Base-by-base conservation (phyloP, 768 basidiomycete genomes). In the Phanerochaete sordida region DNA sequence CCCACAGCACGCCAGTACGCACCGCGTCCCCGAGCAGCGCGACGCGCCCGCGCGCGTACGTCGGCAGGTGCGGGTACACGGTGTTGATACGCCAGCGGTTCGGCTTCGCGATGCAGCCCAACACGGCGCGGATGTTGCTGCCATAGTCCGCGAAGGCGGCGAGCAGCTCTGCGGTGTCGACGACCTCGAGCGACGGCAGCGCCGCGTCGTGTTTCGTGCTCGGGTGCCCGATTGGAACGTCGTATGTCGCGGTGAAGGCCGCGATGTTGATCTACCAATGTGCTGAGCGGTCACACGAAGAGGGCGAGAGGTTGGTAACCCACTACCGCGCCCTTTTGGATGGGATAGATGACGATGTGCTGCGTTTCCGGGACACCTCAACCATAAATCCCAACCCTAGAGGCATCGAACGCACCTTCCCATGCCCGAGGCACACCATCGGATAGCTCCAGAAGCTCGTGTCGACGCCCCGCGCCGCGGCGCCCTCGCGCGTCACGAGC, bases 221-320 rank as follows among this genome's bases (percentile, higher is more conserved):
- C 2, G 53, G 28, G n/a, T 51, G 50, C n/a, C 50, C 50, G 13
- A 51, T 24, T 9, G 31, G 16, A 24, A 33, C 30, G 21, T 43
- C 35, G 21, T 56, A 56, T 7, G n/a, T 13, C n/a, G 47, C 27
- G 23, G 39, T 67, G 58, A 80, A 80, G 2, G 75, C 74, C 1
- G 81, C 82, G 24, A 84, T 68, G 64, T 84, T 84, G 26, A 70
- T 61, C 68, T 69, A 45, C n/a, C n/a, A n/a, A n/a, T n/a, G n/a
- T n/a, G n/a, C n/a, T n/a, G n/a, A n/a, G n/a, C 24, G 16, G 24
- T 8, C n/a, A 6, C n/a, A 6, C 28, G 7, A 50, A 28, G 6
- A 28, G 24, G 12, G 13, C 3, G 3, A 11, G 13, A 30, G 26
- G 12, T 11, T n/a, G 2, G 24, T 19, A 16, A 26, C 37, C 9